Evolutionary conservation across 2,329 filamentous ascomycete species (phyloP), one percentile per base, ranked within the genome.

Genomic region (Penicillium sp.): DNA sequence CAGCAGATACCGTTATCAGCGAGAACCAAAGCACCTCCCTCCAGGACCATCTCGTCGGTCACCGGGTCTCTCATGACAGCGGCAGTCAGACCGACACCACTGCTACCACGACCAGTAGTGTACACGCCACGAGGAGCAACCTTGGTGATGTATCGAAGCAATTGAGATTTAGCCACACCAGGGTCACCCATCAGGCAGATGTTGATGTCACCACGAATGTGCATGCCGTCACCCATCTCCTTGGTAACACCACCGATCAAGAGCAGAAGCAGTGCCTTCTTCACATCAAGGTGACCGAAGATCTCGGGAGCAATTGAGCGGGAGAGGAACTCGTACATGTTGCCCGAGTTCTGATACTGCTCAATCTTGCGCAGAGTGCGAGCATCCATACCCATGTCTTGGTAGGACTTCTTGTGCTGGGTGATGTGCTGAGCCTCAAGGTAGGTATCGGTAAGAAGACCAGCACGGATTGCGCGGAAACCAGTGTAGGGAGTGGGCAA

Each of bases 101-200:
- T 92, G 58, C 88, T 91, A 67, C 90, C 90, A 71, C 91, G 90
- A 68, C 90, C 90, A 58, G 89, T 91, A 2, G 90, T 93, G 75
- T 92, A 93, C 50, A 93, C 88, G 65, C 92, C 93, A 61, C 95
- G 90, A 60, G 95, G 95, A 1, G 95, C 93, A 29, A 99, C 95
- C 79, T 99, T 98, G 63, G 92, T 91, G 72, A 99, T 98, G 75
- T 99, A 99, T 78, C 97, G 98, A 64, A 99, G 84, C 64, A 99
- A 80, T 80, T 99, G 95, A 37, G 95, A 99, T 80, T 99, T 99
- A 79, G 95, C 95, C 72, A 99, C 95, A 91, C 95, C 95, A 73
- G 95, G 95, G 71, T 99, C 95, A 83, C 95, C 95, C 95, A 99
- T 99, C 70, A 99, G 80, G 75, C 95, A 98, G 61, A 99, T 89